These are phyloP conservation scores for Phytophthora palmivora DNA, from an alignment of 352 stramenopile species.

Conservation along the genomic window DNA sequence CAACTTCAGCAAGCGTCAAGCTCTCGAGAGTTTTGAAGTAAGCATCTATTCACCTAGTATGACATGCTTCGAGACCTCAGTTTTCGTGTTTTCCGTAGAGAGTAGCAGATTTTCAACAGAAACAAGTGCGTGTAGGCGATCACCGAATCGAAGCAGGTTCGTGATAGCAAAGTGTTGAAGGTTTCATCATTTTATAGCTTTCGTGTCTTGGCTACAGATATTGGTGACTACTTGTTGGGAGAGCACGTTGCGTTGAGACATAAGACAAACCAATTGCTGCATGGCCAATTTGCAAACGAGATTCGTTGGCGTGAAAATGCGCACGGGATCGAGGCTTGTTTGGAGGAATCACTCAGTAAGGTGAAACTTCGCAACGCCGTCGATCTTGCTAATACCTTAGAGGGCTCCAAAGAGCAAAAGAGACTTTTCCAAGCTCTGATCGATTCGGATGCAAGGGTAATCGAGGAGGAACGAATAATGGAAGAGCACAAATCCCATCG, in stretches of 20 bases:
- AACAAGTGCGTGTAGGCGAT: conserved; percentile 42
- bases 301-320: conserved; percentile 24
- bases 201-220: conserved; percentile 19
- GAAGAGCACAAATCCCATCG: conserved; percentile 69
- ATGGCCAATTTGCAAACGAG: conserved; percentile 14
- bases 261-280: conserved; percentile 45
- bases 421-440: conserved; percentile 70
- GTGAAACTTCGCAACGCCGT: conserved; percentile 78
- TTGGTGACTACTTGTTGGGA: conserved; percentile 46
- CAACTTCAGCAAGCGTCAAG: conserved; percentile 51
- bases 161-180: background rate
- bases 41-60: background rate
- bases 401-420: conserved; percentile 70
- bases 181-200: background rate
- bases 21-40: conserved; percentile 46
- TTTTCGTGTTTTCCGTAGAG: conserved; percentile 22
- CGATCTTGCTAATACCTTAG: conserved; percentile 61
- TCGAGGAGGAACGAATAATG: conserved; percentile 67
- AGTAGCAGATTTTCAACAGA: conserved; percentile 53
- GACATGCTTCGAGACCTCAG: background rate
- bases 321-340: conserved; percentile 34
- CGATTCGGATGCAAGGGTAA: conserved; percentile 66
- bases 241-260: conserved; percentile 45
- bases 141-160: conserved; percentile 48
- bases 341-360: conserved; percentile 72